A percentile compares a stretch with the other conserved stretches of the same genome.
Evolutionary conservation across 495 filamentous ascomycete species (phyloP).

Genomic region (Tuber microsphaerosporum): DNA sequence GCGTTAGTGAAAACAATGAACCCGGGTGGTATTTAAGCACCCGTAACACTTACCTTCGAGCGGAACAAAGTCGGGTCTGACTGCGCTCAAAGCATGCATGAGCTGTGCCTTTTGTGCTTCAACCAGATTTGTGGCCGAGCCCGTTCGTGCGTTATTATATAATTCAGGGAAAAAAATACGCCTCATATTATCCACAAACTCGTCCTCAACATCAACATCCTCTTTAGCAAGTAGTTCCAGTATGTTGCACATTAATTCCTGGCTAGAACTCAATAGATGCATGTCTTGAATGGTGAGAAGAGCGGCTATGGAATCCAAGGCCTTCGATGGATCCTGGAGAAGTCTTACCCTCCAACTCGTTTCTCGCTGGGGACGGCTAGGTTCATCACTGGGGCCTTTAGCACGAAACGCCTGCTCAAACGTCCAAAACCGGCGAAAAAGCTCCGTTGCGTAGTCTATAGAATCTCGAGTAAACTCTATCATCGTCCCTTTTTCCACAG

Average conservation of each 20-base stretch:
- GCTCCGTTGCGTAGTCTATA: slow-evolving; percentile 80
- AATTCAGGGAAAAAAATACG: slow-evolving; percentile 26
- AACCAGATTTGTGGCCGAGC: slow-evolving; percentile 37
- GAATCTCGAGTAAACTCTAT: slow-evolving; percentile 86
- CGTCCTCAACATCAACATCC: slow-evolving; percentile 34
- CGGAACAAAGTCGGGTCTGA: slow-evolving; percentile 36
- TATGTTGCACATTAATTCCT: slow-evolving; percentile 40
- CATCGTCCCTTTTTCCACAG: slow-evolving; percentile 65
- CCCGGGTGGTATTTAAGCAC: background rate
- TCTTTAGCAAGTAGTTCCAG: slow-evolving; percentile 39
- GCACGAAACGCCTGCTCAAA: slow-evolving; percentile 39
- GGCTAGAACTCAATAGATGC: slow-evolving; percentile 39
- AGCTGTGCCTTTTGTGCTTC: slow-evolving; percentile 40
- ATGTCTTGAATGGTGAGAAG: slow-evolving; percentile 40
- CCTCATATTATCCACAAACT: slow-evolving; percentile 37
- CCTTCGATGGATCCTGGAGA: slow-evolving; percentile 37
- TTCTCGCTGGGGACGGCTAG: slow-evolving; percentile 22
- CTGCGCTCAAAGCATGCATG: slow-evolving; percentile 29
- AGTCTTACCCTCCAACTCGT: slow-evolving; percentile 30
- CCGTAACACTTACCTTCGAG: slow-evolving; percentile 16
- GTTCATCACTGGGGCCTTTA: slow-evolving; percentile 32
- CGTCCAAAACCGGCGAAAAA: slow-evolving; percentile 55
- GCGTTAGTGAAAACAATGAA: slow-evolving; percentile 17
- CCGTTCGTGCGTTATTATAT: slow-evolving; percentile 21
- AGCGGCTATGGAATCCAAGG: slow-evolving; percentile 29